Conservation (phyloP, 176 grass and related monocot genomes). For the Cenchrus fungigraminus region DNA sequence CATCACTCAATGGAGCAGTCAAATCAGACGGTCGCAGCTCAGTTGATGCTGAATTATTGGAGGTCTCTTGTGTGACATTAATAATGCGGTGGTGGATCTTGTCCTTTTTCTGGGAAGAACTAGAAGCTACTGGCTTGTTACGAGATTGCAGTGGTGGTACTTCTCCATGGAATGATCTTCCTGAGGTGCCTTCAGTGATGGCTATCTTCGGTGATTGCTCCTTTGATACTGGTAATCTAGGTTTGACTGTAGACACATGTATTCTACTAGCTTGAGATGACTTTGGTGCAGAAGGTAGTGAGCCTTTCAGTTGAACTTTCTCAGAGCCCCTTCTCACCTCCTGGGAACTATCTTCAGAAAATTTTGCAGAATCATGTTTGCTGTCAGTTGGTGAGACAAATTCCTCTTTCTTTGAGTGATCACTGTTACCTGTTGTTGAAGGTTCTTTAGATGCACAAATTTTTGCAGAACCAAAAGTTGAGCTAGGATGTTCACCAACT, state of each 20-base stretch:
- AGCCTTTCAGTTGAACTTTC: constrained; percentile 70
- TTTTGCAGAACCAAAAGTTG: constrained; percentile 47
- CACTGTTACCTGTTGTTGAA: constrained; percentile 50
- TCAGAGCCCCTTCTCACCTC: constrained; percentile 52
- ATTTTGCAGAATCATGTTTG: constrained; percentile 47
- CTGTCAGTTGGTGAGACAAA: constrained; percentile 37
- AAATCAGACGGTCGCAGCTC: constrained; percentile 54
- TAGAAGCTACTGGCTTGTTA: constrained; percentile 62
- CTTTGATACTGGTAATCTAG: constrained; percentile 56
- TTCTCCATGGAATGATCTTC: constrained; percentile 55
- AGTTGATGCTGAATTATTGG: constrained; percentile 52
- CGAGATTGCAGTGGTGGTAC: constrained; percentile 54
- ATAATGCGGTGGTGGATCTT: constrained; percentile 56
- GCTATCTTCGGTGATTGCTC: constrained; percentile 62
- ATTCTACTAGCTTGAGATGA: constrained; percentile 65
- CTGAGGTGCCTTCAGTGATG: constrained; percentile 30
- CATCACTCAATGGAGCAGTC: constrained; percentile 77
- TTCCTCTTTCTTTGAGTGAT: constrained; percentile 47
- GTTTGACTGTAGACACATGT: constrained; percentile 51
- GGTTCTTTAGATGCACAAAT: constrained; percentile 39
- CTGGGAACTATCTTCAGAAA: constrained; percentile 54
- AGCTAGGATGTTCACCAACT: constrained; percentile 46
- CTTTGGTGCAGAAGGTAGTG: constrained; percentile 56
- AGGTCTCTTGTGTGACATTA: constrained; percentile 51
- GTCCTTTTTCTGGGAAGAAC: constrained; percentile 73